Conservation (phyloP, 2,329 filamentous ascomycete genomes). For the Aspergillus melleus region DNA sequence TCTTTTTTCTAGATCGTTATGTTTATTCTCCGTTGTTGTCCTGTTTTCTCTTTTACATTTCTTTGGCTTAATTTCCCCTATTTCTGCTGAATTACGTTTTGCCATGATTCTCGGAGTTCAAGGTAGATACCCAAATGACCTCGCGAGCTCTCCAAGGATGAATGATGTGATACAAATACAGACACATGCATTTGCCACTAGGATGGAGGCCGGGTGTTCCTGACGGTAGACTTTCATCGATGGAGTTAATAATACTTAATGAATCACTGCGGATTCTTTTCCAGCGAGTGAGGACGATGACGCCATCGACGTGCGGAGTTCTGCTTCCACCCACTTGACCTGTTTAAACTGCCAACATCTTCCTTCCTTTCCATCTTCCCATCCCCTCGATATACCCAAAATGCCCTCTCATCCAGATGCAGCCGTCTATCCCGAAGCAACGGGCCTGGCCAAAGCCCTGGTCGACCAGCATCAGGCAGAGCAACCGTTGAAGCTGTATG, state of each 20-base stretch:
- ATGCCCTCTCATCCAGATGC: constrained; percentile 41
- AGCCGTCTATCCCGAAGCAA: constrained; percentile 46
- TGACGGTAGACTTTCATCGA: not conserved
- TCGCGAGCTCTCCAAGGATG: not conserved
- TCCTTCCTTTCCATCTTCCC: not conserved
- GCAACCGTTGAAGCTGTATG: constrained; percentile 61
- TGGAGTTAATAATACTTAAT: constrained; percentile 7
- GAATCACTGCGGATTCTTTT: not conserved
- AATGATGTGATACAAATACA: not conserved
- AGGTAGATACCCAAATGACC: not conserved
- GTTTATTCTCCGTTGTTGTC: no score
- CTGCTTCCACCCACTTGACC: not conserved
- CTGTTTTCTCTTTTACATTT: no score
- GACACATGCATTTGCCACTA: no score
- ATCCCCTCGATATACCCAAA: not conserved
- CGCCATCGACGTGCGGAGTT: constrained; percentile 7
- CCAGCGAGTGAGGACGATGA: not conserved
- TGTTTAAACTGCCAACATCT: not conserved
- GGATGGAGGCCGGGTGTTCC: no score
- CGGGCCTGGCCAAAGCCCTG: constrained; percentile 43
- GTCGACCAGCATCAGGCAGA: constrained; percentile 35
- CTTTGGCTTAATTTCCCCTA: no score
- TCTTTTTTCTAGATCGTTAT: no score
- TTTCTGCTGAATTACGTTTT: not conserved
- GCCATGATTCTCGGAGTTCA: not conserved